phyloP scores from a whole-genome alignment of 495 filamentous ascomycete genomes.

The Cryomyces antarcticus region DNA sequence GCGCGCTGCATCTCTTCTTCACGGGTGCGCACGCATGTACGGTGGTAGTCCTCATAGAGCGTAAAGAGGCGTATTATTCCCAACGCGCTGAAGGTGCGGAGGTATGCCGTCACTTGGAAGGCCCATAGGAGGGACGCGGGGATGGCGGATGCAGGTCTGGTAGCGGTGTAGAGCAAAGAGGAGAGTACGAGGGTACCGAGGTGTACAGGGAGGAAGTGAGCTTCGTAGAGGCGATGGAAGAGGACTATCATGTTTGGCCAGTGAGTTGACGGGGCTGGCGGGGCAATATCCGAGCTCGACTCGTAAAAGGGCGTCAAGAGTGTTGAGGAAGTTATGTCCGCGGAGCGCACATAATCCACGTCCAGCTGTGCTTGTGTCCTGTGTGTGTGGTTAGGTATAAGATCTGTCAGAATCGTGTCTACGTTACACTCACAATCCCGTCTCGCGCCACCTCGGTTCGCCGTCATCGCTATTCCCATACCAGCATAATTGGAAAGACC shows the following conservation, averaged over 20 bases:
- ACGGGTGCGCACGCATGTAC: slow-evolving; percentile 29
- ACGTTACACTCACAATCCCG: too few relatives aligned
- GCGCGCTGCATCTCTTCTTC: slow-evolving; percentile 43
- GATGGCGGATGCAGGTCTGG: slow-evolving; percentile 25
- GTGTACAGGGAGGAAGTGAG: slow-evolving; percentile 49
- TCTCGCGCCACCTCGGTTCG: too few relatives aligned
- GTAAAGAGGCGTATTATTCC: slow-evolving; percentile 36
- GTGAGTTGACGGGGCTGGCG: too few relatives aligned
- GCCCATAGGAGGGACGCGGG: slow-evolving; percentile 30
- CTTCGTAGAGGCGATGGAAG: slow-evolving; percentile 43
- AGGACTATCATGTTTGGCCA: slow-evolving; percentile 16
- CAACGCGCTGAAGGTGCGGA: slow-evolving; percentile 36
- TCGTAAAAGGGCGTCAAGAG: too few relatives aligned
- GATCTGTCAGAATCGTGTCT: too few relatives aligned
- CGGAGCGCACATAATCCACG: too few relatives aligned
- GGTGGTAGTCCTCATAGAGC: slow-evolving; percentile 44
- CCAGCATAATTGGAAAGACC: neutral
- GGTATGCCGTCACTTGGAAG: slow-evolving; percentile 31
- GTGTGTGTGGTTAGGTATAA: too few relatives aligned
- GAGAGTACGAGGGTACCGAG: slow-evolving; percentile 37
- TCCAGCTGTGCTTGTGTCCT: too few relatives aligned
- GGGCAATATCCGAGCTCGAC: too few relatives aligned
- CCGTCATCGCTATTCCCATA: slow-evolving; percentile 10
- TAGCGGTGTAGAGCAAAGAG: slow-evolving; percentile 31
- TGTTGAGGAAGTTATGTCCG: too few relatives aligned